Evolutionary conservation across 441 rosid genomes (phyloP).

Genomic region (Corymbia citriodora): DNA sequence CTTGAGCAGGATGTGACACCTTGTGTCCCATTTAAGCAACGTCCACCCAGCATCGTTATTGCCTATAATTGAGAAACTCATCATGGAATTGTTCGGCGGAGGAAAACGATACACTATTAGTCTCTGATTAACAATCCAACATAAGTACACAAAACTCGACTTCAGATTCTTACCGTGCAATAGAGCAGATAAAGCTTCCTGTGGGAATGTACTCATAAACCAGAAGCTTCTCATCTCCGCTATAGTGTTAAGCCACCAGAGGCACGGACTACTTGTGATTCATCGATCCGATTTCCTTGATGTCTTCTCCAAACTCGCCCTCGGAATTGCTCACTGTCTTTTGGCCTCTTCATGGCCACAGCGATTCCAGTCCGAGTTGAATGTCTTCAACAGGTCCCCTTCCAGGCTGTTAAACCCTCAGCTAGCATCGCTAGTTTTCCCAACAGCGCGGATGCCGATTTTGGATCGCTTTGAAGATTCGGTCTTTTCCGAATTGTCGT

Average conservation of each 20-base stretch:
- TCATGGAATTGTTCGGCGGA: not conserved
- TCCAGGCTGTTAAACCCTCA: not conserved
- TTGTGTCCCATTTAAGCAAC: not conserved
- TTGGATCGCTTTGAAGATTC: not conserved
- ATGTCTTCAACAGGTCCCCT: not conserved
- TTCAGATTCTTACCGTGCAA: not conserved
- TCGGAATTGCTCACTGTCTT: not conserved
- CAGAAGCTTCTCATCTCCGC: constrained; percentile 8
- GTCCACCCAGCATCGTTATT: not conserved
- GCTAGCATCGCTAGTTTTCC: not conserved
- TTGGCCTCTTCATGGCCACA: constrained; percentile 6
- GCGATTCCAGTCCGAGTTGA: not conserved
- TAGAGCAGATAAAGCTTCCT: constrained; percentile 2
- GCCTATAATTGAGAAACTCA: not conserved
- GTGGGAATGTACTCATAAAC: constrained; percentile 1
- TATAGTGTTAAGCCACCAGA: not conserved
- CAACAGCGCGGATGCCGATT: not conserved
- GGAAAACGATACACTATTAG: not conserved
- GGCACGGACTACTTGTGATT: constrained; percentile 5
- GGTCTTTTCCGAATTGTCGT: not conserved
- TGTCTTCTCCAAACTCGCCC: not conserved
- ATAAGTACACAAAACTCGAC: not conserved
- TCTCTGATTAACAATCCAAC: not conserved
- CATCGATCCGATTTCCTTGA: constrained; percentile 1
- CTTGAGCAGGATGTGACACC: not conserved